Percentiles rank a stretch among this genome's conserved stretches.
These are phyloP conservation scores for Thyridium curvatum DNA, from an alignment of 2,329 filamentous ascomycete species.

Conservation along the genomic window DNA sequence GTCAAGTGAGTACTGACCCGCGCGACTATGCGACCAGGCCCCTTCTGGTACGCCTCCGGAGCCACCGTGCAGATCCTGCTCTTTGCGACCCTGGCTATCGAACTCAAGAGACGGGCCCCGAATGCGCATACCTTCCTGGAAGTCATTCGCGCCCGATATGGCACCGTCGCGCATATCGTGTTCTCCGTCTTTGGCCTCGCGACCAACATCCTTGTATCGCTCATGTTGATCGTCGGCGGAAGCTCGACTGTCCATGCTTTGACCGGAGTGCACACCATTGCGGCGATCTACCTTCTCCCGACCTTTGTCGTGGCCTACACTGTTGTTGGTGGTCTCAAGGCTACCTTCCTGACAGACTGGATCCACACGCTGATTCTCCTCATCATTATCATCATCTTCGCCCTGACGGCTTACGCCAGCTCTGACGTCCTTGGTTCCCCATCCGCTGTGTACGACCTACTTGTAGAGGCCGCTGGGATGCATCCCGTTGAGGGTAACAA, in stretches of 20 bases:
- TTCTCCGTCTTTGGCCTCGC: constrained; percentile 78
- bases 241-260: constrained; percentile 66
- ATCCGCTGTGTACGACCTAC: constrained; percentile 67
- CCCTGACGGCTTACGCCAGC: constrained; percentile 75
- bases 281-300: constrained; percentile 78
- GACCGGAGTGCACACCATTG: constrained; percentile 69
- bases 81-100: constrained; percentile 85
- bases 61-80: constrained; percentile 83
- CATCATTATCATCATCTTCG: constrained; percentile 79
- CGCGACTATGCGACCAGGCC: no score
- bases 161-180: constrained; percentile 62
- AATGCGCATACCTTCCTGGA: constrained; percentile 85
- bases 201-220: constrained; percentile 82
- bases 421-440: constrained; percentile 69
- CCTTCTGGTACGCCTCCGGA: constrained; percentile 57
- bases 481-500: constrained; percentile 79
- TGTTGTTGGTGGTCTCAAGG: constrained; percentile 72
- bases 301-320: constrained; percentile 79
- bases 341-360: constrained; percentile 80
- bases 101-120: constrained; percentile 78
- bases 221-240: constrained; percentile 83
- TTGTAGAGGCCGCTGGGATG: constrained; percentile 58
- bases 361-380: constrained; percentile 81
- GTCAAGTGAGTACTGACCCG: no score
- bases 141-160: constrained; percentile 76